Base-by-base conservation (phyloP, 2,329 filamentous ascomycete genomes). In the Diaporthe ampelina region DNA sequence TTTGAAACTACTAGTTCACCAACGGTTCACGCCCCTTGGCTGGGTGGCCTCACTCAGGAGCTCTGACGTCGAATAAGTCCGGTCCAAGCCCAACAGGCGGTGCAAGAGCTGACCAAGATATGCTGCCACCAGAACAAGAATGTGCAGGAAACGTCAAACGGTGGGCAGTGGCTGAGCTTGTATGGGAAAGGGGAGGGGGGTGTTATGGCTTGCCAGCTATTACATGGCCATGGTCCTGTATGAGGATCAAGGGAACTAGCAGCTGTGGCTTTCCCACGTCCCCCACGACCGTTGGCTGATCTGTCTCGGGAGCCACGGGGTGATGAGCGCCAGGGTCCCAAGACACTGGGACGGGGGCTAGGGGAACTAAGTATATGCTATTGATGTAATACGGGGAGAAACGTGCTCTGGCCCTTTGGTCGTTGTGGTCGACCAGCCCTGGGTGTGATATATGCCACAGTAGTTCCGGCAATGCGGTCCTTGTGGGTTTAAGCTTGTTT, bases 291-390 rank as follows among this genome's bases (percentile, higher is more conserved):
- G 63, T 68, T 68, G 63, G 63, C 17, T 67, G 63, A 37, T 67
- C 11, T 67, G 63, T 67, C 63, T 67, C 63, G 63, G 63, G 48
- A 54, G 48, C 63, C 63, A 68, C 63, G n/a, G 63, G 63, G 63
- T 68, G 63, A 68, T 68, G 63, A 68, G 63, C 48, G 63, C 63
- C 63, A 68, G 63, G 63, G 32, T 68, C 63, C 63, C 63, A 68
- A 37, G 48, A 21, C n/a, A 8, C 35, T 54, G 63, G 45, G 32
- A 54, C 21, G n/a, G 32, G 13, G 40, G 40, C 17, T 13, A 9
- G 40, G 45, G 40, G 4, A 43, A 15, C 40, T 63, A 50, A 35
- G 7, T 9, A 50, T 45, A 45, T 63, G 32, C 37, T 50, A 24
- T 63, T 48, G 45, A 10, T 7, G 37, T 19, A 45, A 29, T 63